A percentile compares a stretch with the other conserved stretches of the same genome.
Conservation (phyloP, 2,329 filamentous ascomycete genomes). For the Aspergillus intermedius region DNA sequence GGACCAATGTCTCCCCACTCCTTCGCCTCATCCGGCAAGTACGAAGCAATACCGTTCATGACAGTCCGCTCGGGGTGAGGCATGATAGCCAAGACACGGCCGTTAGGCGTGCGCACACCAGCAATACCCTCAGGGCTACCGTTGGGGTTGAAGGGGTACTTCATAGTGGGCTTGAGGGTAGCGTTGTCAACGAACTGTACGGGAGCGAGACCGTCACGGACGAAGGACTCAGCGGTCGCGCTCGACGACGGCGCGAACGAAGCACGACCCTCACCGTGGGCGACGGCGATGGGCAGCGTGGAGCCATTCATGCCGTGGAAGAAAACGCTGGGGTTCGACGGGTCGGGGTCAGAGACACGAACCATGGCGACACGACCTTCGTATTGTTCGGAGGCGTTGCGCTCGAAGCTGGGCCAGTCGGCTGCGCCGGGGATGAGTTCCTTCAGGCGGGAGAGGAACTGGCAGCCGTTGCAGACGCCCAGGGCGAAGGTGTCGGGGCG, state of each 20-base stretch:
- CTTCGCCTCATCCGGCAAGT: conserved; percentile 56
- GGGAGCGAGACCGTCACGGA: conserved; percentile 63
- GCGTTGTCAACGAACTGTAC: conserved; percentile 83
- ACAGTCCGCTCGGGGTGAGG: conserved; percentile 90
- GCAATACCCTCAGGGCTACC: conserved; percentile 76
- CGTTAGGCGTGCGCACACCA: conserved; percentile 68
- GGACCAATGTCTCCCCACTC: conserved; percentile 77
- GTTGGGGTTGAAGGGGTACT: conserved; percentile 86
- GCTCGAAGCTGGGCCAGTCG: conserved; percentile 78
- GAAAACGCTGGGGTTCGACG: conserved; percentile 65
- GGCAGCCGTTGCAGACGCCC: conserved; percentile 95
- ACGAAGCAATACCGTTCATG: conserved; percentile 70
- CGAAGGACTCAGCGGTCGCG: conserved; percentile 44
- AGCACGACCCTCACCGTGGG: conserved; percentile 86
- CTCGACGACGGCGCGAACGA: conserved; percentile 53
- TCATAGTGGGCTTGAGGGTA: conserved; percentile 61
- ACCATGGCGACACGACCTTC: conserved; percentile 86
- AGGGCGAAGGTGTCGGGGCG: conserved; percentile 85
- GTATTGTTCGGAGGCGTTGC: conserved; percentile 81
- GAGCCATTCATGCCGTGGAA: conserved; percentile 81
- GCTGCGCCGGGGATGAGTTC: conserved; percentile 77
- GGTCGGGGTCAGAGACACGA: conserved; percentile 59
- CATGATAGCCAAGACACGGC: conserved; percentile 82
- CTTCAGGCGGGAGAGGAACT: conserved; percentile 81
- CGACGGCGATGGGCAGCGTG: conserved; percentile 75